Evolutionary conservation across 495 filamentous ascomycete species (phyloP), one percentile per base, ranked within the genome.

Genomic region (Oleoguttula mirabilis): DNA sequence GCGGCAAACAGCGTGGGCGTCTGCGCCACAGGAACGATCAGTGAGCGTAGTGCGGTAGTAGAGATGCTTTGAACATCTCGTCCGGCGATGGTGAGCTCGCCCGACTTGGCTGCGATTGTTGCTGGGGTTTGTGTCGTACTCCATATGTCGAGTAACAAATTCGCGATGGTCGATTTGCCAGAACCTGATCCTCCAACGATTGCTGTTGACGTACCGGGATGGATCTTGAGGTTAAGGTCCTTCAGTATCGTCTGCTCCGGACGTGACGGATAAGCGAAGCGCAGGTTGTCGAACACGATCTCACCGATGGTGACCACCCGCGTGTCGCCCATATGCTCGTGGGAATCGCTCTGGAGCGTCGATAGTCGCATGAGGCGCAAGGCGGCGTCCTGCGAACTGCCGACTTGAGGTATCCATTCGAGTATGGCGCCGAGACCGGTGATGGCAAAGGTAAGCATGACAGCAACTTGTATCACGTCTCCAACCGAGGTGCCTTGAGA

Each of bases 81-180:
- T 1, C 58, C 65, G 19, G 66, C 68, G 43, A 86, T 71, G 21
- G 70, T 73, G 2, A 95, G 49, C 6, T 50, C 49, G 19, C 33
- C 33, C 4, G 27, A 5, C 4, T n/a, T 19, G 2, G 25, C 1
- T 47, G 56, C 17, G 27, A 56, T 45, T 0, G 58, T 60, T 16
- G 56, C 45, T 45, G 57, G 1, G 60, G 41, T 15, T 19, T 39
- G 47, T 14, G 40, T 21, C 1, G 35, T 41, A 22, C 61, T 52
- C 51, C 84, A 84, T 14, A 87, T 68, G 2, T 73, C 69, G 0
- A 90, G 61, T 0, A 96, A 68, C 0, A 98, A 62, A 0, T 78
- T 76, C 1, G 78, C 73, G 31, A 95, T 72, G 1, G 92, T 96
- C 11, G 79, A 86, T 64, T 98, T 98, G 0, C 90, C 88, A 19